A percentile compares a stretch with the other conserved stretches of the same genome.
Conservation (phyloP, 139 green algal species). For the Raphidocelis subcapitata region DNA sequence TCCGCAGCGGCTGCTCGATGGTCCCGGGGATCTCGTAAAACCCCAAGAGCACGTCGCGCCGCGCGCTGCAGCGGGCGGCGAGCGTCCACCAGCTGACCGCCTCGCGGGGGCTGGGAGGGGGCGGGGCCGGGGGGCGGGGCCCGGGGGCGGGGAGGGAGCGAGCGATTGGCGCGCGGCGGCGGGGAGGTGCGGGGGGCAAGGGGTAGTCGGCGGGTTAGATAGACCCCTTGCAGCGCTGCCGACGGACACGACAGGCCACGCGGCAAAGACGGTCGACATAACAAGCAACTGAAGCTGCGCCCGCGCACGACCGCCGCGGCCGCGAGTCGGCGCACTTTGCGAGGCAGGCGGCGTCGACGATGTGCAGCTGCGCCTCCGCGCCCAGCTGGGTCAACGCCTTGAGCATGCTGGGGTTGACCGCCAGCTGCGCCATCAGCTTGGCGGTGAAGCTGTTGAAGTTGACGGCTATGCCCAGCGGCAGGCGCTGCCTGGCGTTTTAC, state of each 20-base stretch:
- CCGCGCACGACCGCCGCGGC: neutral
- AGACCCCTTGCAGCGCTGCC: too few relatives aligned
- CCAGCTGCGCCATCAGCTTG: conserved; percentile 44
- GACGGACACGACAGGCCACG: too few relatives aligned
- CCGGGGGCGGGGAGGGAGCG: conserved; percentile 28
- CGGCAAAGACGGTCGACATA: too few relatives aligned
- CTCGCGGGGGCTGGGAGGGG: conserved; percentile 26
- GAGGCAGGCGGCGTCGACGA: conserved; percentile 9
- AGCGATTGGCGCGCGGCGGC: too few relatives aligned
- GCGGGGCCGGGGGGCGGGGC: conserved; percentile 1
- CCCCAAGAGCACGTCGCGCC: conserved; percentile 44
- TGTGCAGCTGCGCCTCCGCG: conserved; percentile 24
- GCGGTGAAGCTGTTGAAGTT: conserved; percentile 60
- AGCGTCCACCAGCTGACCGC: conserved; percentile 52
- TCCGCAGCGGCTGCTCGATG: conserved; percentile 32
- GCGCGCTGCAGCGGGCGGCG: conserved; percentile 19
- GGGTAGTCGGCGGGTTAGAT: too few relatives aligned
- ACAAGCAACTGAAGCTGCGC: too few relatives aligned
- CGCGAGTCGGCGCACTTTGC: neutral
- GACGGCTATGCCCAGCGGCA: conserved; percentile 61
- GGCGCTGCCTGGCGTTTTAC: conserved; percentile 5
- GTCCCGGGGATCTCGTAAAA: conserved; percentile 44
- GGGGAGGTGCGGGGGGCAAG: neutral
- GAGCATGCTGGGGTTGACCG: conserved; percentile 34
- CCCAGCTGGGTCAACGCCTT: conserved; percentile 27